These are phyloP conservation scores for Porphyrellus cyaneotinctus DNA, from an alignment of 768 basidiomycete genomes.

Conservation along the genomic window DNA sequence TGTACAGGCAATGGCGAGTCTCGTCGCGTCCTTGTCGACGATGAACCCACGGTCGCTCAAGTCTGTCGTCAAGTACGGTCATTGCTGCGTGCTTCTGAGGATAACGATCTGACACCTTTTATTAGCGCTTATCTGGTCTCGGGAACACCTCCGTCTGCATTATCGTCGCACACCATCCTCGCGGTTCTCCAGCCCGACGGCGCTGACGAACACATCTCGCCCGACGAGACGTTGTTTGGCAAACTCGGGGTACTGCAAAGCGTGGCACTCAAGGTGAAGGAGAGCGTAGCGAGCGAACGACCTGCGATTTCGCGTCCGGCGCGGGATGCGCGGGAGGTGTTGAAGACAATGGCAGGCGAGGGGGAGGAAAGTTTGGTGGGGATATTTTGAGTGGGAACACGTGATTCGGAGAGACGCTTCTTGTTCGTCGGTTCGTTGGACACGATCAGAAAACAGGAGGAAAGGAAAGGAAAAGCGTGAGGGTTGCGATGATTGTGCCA, in stretches of 20 bases:
- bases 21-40: conserved; percentile 63
- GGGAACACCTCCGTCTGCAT: conserved; percentile 63
- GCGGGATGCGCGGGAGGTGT: conserved; percentile 73
- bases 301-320: conserved; percentile 75
- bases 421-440: no score
- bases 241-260: conserved; percentile 54
- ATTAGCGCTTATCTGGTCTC: conserved; percentile 57
- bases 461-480: no score
- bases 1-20: conserved; percentile 54
- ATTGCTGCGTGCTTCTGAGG: not conserved
- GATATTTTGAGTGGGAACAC: conserved; percentile 17
- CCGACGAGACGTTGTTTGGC: conserved; percentile 52
- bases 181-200: conserved; percentile 51
- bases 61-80: conserved; percentile 61
- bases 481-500: no score
- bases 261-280: conserved; percentile 70
- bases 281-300: conserved; percentile 64
- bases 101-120: not conserved
- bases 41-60: conserved; percentile 58
- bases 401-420: no score
- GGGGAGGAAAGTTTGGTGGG: conserved; percentile 27
- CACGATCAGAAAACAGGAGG: no score
- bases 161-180: conserved; percentile 59
- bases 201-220: conserved; percentile 11
- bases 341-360: conserved; percentile 36